Base-by-base conservation (phyloP, 495 filamentous ascomycete species). In the Aspergillus asperescens region DNA sequence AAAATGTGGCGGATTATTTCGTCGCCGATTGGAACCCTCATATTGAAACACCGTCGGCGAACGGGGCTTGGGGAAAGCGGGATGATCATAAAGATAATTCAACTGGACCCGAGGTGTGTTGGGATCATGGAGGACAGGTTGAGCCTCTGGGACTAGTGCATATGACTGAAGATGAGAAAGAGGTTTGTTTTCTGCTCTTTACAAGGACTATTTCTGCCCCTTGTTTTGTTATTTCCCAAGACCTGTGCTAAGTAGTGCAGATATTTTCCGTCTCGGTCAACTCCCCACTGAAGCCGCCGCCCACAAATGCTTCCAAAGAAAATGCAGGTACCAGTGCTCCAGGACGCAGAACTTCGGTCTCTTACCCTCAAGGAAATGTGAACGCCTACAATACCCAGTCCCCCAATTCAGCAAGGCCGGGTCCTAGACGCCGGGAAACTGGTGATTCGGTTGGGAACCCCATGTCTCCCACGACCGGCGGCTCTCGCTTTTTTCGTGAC, bases 211-310 rank as follows among this genome's bases (percentile, higher is more conserved):
- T 52, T 44, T 44, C 12, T 39, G 48, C 40, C 45, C 34, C 27
- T 44, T 38, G 15, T 25, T 50, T 19, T 51, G 23, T 37, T 59
- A 18, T 50, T 62, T 40, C 15, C 28, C 19, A 15, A 29, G 47
- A 42, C 8, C 31, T 34, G 44, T 62, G 48, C 62, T 67, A 59
- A 70, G 42, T 34, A 43, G 43, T 47, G 24, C 57, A 90, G 82
- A 71, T 87, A 45, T 96, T 97, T 68, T 70, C 84, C 25, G 77
- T 78, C 35, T 91, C 92, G 41, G 88, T 98, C 58, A 98, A 97
- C 65, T 96, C 93, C 12, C 84, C 89, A 19, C 72, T 96, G 37
- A 97, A 96, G 68, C 87, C 87, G 12, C 89, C 87, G 6, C 81
- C 81, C 35, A 87, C 85, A 58, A 82, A 76, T 51, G 66, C 74